Conservation (phyloP, 2,329 filamentous ascomycete genomes). For the Pseudogymnoascus sp. region DNA sequence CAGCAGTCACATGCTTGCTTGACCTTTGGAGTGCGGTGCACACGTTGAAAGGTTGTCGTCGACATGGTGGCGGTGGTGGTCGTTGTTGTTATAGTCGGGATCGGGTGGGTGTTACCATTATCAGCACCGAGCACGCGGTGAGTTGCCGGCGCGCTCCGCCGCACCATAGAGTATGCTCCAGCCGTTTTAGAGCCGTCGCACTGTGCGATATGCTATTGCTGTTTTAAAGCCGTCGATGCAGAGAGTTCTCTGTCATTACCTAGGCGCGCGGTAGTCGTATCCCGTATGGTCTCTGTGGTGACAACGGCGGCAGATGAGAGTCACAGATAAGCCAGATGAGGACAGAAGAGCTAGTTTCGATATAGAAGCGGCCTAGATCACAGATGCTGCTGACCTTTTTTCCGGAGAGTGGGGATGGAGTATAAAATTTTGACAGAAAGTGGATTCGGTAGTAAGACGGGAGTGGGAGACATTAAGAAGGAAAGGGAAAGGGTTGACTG, state of each 20-base stretch:
- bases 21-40: slow-evolving; percentile 17
- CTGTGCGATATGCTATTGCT: not conserved
- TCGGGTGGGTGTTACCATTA: not conserved
- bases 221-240: not conserved
- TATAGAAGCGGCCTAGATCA: not conserved
- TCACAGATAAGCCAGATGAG: not conserved
- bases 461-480: not conserved
- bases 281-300: not conserved
- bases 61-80: not conserved
- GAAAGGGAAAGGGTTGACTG: not conserved
- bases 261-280: not conserved
- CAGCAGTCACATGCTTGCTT: slow-evolving; percentile 31
- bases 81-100: not conserved
- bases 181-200: too few species aligned
- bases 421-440: not conserved
- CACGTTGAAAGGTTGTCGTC: not conserved
- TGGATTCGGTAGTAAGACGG: not conserved
- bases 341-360: not conserved
- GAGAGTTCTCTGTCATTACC: not conserved
- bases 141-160: not conserved
- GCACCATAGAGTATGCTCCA: not conserved
- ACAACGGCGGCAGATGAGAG: not conserved
- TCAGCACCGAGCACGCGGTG: not conserved
- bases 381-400: not conserved
- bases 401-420: not conserved